Evolutionary conservation across 139 green algal species (phyloP).

Genomic region (Diplosphaera chodatii): DNA sequence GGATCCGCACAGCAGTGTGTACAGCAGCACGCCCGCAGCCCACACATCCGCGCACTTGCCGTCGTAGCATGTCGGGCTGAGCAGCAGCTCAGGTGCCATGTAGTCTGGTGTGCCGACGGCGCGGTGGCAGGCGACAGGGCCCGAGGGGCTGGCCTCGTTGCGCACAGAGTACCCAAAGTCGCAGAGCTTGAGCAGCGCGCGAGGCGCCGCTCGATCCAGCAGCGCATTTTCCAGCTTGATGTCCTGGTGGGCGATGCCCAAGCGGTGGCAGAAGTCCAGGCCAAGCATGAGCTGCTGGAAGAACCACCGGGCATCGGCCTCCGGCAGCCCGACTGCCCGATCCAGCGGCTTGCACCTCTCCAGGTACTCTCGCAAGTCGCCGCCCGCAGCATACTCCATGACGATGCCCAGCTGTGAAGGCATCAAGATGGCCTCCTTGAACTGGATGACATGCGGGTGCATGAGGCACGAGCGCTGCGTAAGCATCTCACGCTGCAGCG

Average conservation of each 20-base stretch:
- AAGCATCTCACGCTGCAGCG: background rate
- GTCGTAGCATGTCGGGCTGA: conserved; percentile 7
- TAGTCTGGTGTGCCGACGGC: conserved; percentile 26
- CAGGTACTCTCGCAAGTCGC: conserved; percentile 76
- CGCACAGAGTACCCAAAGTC: conserved; percentile 70
- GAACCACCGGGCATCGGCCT: conserved; percentile 91
- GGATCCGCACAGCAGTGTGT: conserved; percentile 8
- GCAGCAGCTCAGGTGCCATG: conserved; percentile 23
- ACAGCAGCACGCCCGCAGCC: conserved; percentile 26
- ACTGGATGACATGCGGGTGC: conserved; percentile 2
- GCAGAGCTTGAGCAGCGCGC: conserved; percentile 89
- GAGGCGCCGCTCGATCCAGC: conserved; percentile 67
- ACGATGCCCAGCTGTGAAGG: conserved; percentile 62
- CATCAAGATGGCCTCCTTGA: conserved; percentile 43
- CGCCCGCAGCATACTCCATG: conserved; percentile 77
- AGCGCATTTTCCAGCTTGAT: conserved; percentile 98
- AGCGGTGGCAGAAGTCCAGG: conserved; percentile 90
- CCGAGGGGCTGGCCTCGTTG: conserved; percentile 11
- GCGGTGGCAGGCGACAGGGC: background rate
- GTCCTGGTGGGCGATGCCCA: conserved; percentile 44
- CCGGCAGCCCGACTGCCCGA: conserved; percentile 59
- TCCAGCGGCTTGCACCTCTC: conserved; percentile 41
- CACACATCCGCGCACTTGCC: conserved; percentile 27
- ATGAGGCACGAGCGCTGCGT: background rate
- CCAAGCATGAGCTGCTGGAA: conserved; percentile 97